Evolutionary conservation across 2,329 filamentous ascomycete genomes (phyloP).

Genomic region (Aulographum hederae): DNA sequence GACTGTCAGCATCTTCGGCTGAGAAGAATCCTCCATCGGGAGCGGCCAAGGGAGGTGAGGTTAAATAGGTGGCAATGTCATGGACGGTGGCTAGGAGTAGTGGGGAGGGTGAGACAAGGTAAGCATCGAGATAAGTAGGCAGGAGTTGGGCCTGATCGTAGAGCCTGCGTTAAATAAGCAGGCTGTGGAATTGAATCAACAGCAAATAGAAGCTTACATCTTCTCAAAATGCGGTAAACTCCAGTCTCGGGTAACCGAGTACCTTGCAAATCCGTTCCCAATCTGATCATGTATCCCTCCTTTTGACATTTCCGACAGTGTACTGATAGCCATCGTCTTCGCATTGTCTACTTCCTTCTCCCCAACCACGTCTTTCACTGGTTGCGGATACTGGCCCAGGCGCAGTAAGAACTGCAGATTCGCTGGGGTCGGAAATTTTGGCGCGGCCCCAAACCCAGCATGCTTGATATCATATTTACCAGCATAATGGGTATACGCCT

Average conservation of each 20-base stretch:
- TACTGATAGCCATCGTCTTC: slow-evolving; percentile 61
- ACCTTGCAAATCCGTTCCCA: slow-evolving; percentile 63
- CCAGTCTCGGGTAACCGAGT: slow-evolving; percentile 86
- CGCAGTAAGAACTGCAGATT: slow-evolving; percentile 71
- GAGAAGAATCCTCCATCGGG: slow-evolving; percentile 62
- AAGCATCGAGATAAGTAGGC: slow-evolving; percentile 71
- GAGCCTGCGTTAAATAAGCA: slow-evolving; percentile 31
- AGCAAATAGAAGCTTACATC: too few relatives aligned
- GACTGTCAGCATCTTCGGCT: slow-evolving; percentile 80
- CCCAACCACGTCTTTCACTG: slow-evolving; percentile 77
- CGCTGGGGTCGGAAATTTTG: slow-evolving; percentile 79
- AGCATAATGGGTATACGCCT: slow-evolving; percentile 67
- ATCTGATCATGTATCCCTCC: slow-evolving; percentile 59
- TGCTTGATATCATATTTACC: slow-evolving; percentile 61
- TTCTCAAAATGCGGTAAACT: slow-evolving; percentile 93
- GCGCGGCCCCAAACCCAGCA: slow-evolving; percentile 57
- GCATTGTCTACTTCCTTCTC: slow-evolving; percentile 56
- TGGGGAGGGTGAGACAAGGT: slow-evolving; percentile 41
- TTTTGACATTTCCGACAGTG: slow-evolving; percentile 58
- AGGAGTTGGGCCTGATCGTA: slow-evolving; percentile 82
- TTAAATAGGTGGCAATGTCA: slow-evolving; percentile 77
- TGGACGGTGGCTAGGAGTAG: slow-evolving; percentile 64
- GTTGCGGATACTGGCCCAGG: slow-evolving; percentile 49
- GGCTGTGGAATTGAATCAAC: background rate
- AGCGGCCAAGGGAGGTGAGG: slow-evolving; percentile 47